phyloP scores from a whole-genome alignment of 2,329 filamentous ascomycete genomes.

The Cladosporium sp. region DNA sequence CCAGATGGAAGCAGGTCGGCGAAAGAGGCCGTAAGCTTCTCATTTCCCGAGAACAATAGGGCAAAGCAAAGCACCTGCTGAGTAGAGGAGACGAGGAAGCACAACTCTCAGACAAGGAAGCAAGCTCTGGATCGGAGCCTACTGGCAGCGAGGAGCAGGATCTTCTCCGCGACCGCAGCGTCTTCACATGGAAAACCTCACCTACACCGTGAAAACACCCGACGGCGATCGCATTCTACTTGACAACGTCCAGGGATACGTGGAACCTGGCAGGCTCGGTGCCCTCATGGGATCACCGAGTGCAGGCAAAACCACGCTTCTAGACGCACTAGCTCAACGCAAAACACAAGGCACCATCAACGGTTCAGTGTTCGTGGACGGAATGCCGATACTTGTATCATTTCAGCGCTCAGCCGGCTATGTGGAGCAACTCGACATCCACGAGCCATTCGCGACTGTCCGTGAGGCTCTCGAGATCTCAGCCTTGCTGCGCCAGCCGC shows the following conservation, averaged over 20 bases:
- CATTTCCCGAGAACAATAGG: slow-evolving; percentile 58
- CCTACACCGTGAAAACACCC: slow-evolving; percentile 63
- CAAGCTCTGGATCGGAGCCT: not conserved
- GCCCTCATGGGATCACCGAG: slow-evolving; percentile 79
- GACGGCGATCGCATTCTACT: slow-evolving; percentile 46
- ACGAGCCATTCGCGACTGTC: slow-evolving; percentile 63
- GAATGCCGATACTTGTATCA: slow-evolving; percentile 34
- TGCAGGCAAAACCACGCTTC: slow-evolving; percentile 38
- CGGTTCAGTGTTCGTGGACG: slow-evolving; percentile 45
- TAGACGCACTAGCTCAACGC: slow-evolving; percentile 40
- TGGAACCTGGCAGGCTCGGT: slow-evolving; percentile 71
- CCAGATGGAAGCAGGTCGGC: slow-evolving; percentile 49
- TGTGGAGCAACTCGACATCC: slow-evolving; percentile 63
- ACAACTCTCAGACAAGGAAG: not conserved
- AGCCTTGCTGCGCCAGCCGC: slow-evolving; percentile 59
- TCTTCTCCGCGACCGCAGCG: slow-evolving; percentile 59
- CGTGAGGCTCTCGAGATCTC: slow-evolving; percentile 64
- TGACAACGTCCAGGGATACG: slow-evolving; percentile 64
- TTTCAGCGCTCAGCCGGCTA: slow-evolving; percentile 54
- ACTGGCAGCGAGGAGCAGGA: slow-evolving; percentile 30
- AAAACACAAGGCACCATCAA: slow-evolving; percentile 43
- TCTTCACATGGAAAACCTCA: slow-evolving; percentile 85
- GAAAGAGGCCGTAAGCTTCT: slow-evolving; percentile 41
- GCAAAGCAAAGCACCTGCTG: slow-evolving; percentile 28
- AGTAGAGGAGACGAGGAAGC: slow-evolving; percentile 15